Base-by-base conservation (phyloP, 495 filamentous ascomycete species). In the Cairneyella variabilis region DNA sequence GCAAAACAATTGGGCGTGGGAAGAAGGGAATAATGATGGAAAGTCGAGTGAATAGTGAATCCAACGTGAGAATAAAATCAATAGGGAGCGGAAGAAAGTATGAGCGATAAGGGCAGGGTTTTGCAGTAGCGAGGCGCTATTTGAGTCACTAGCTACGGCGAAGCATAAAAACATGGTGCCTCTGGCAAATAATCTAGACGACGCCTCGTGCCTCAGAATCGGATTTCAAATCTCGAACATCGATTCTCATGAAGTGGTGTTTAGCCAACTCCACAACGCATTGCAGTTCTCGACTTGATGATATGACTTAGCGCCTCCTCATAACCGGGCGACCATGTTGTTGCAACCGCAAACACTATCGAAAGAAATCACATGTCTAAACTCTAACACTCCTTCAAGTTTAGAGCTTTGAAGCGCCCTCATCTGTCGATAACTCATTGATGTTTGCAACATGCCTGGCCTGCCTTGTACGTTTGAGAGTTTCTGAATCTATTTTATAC, bases 381-480 rank as follows among this genome's bases (percentile, higher is more conserved):
- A 32, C 56, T 48, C 34, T 48, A 56, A 56, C 48, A 27, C 36
- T 32, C 42, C 51, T 48, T 53, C 34, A 20, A n/a, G 16, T 38
- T 11, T 48, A 49, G 51, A 62, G 42, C 41, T 53, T 37, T 28
- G 46, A 38, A 17, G 47, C 27, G 34, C 20, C 10, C 22, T 17
- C 30, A 18, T 21, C 38, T 12, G 16, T 18, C 36, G 30, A 53
- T 56, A 56, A 43, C 21, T 30, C 32, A 20, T 32, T 26, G 2
- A 49, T 27, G 16, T 59, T 51, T 51, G 63, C 69, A 76, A 76
- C 70, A 96, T 96, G 90, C 90, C 91, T 63, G 89, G 90, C 59
- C 83, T 96, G 70, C 90, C 90, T 49, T 77, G 90, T 96, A 79
- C 56, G 82, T 78, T 18, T 44, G 23, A 23, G n/a, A 41, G 17